Evolutionary conservation across 768 basidiomycete species (phyloP), one percentile per base, ranked within the genome.

Genomic region (Lactarius vividus): DNA sequence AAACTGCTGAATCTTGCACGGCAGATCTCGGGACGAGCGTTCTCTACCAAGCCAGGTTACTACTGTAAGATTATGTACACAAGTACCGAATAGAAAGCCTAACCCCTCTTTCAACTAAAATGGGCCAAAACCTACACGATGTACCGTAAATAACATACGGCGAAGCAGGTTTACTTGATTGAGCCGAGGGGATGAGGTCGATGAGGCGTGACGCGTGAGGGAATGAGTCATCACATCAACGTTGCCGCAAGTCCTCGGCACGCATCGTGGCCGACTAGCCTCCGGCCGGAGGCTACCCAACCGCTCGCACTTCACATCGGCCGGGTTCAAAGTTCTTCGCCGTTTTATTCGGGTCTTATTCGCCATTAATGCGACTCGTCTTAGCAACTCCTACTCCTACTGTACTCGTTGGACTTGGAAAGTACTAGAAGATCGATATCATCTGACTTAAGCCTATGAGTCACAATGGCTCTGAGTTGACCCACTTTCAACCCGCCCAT

Each of bases 11-110:
- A 60, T 66, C 68, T 63, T 31, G 18, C n/a, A 31, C 63, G 62
- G 53, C 40, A 53, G 68, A 69, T 69, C 68, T 69, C 68, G 65
- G 64, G 33, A 31, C 13, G 52, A 16, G 29, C 49, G 8, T 15
- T 28, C 33, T 31, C 11, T 37, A n/a, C 33, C 31, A 5, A 9
- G 9, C 33, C 9, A 39, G 2, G 13, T 13, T 26, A 23, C 13
- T 26, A 39, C 11, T 39, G 13, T 39, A 15, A 11, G 49, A 52
- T 52, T 49, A 49, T n/a, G 5, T 23, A 46, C 46, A n/a, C 23
- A 11, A 49, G 44, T 23, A 11, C 42, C 20, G 42, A 44, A 44
- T n/a, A 8, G 42, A 44, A 44, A 44, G 42, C 42, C 42, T n/a
- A 26, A 9, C 11, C 46, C n/a, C 46, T 23, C 46, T 46, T 42